phyloP scores from a whole-genome alignment of 768 basidiomycete genomes.

The Auriculariales sp. region DNA sequence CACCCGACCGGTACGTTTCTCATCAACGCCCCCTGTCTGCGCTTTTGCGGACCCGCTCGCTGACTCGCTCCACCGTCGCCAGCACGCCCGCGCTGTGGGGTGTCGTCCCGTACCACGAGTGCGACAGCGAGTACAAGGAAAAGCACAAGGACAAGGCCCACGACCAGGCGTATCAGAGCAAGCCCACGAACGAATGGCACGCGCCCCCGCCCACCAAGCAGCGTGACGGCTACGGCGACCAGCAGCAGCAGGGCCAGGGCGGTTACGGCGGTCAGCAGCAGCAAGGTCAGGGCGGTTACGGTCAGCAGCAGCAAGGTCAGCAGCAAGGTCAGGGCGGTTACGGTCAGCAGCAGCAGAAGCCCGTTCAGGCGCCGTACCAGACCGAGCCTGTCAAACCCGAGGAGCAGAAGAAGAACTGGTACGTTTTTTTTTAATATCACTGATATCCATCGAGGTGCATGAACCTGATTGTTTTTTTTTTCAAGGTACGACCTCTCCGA shows the following conservation, averaged over 20 bases:
- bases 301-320: conserved; percentile 7
- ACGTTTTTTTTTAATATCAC: too few relatives aligned
- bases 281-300: too few relatives aligned
- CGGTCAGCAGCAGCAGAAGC: conserved; percentile 8
- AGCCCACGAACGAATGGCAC: conserved; percentile 10
- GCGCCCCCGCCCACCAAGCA: conserved; percentile 1
- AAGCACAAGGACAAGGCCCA: conserved; percentile 14
- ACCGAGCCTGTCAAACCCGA: conserved; percentile 12
- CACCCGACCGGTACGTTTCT: conserved; percentile 21
- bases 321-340: conserved; percentile 15
- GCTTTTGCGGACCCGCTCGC: too few relatives aligned
- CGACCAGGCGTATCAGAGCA: conserved; percentile 6
- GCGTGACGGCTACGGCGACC: conserved; percentile 8
- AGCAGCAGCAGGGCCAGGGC: background rate
- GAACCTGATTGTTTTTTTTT: too few relatives aligned
- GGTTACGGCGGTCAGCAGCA: too few relatives aligned
- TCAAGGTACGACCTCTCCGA: conserved; percentile 37
- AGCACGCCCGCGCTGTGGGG: conserved; percentile 6
- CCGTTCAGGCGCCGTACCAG: conserved; percentile 18
- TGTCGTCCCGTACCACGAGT: background rate
- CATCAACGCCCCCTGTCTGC: background rate
- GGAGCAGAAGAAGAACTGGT: conserved; percentile 42
- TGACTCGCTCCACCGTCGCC: background rate
- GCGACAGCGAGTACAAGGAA: conserved; percentile 13
- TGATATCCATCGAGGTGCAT: too few relatives aligned